Base-by-base conservation (phyloP, 148 eudicot species). In the Diospyros lotus region DNA sequence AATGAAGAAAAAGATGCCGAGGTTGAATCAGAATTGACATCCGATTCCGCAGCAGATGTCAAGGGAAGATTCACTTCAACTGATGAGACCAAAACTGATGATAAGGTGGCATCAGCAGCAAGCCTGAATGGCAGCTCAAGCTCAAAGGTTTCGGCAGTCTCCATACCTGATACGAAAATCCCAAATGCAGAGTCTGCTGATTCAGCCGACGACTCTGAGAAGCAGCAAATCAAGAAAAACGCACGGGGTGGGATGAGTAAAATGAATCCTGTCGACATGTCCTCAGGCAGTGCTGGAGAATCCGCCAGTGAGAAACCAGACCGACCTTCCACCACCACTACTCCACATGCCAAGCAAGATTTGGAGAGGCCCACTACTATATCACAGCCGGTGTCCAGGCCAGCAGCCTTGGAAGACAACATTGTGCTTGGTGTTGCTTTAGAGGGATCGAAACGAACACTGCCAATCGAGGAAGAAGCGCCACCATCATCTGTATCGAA, bases 341-440 rank as follows among this genome's bases (percentile, higher is more conserved):
- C 71, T 46, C 51, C 81, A 68, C 82, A 71, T 40, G 41, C 85
- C 68, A 84, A 86, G 74, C 84, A 78, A 71, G 79, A 55, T 56
- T 81, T 73, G 71, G 81, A 83, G 51, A 77, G 85, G 38, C 52
- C 86, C 11, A 58, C 44, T 55, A 58, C 83, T n/a, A 78, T 77
- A 46, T 66, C 92, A 40, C 67, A 86, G 8, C 4, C 8, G 2
- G 84, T 81, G 45, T 50, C 82, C 2, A 78, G 82, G 68, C 72
- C 90, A 59, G 77, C 90, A 59, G 77, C 80, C 48, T 78, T 92
- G 78, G 91, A 92, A 79, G 97, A 92, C 69, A 92, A 92, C 76
- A 87, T 92, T 56, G 85, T 92, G 64, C 88, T 92, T 40, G 94
- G 92, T 54, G 94, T 92, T 75, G 97, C 94, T 66, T 77, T 92